Evolutionary conservation across 768 basidiomycete genomes (phyloP).

Genomic region (Pisolithus sp.): DNA sequence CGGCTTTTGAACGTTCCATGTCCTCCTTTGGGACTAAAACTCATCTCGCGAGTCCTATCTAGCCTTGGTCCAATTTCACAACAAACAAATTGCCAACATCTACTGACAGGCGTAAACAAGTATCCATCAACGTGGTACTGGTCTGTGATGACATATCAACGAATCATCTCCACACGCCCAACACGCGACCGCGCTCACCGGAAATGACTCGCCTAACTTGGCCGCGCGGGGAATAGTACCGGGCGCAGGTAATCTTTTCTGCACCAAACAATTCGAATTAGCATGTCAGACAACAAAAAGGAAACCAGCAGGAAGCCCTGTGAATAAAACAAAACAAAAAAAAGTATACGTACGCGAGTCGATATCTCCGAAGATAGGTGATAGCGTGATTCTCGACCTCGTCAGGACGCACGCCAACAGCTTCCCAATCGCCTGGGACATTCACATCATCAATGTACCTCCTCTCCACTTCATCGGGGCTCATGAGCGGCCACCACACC

Average conservation of each 20-base stretch:
- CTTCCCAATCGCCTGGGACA: constrained; percentile 74
- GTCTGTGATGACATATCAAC: constrained; percentile 3
- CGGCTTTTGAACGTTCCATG: constrained; percentile 24
- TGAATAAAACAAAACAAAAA: neutral
- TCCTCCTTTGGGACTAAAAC: constrained; percentile 1
- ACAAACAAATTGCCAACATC: constrained; percentile 11
- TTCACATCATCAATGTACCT: constrained; percentile 80
- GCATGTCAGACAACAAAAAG: constrained; percentile 1
- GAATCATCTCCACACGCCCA: constrained; percentile 19
- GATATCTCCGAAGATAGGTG: constrained; percentile 82
- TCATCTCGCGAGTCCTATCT: too few species aligned
- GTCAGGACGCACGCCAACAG: constrained; percentile 73
- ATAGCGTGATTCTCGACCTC: constrained; percentile 87
- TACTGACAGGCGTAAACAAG: constrained; percentile 18
- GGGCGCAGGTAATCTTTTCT: constrained; percentile 68
- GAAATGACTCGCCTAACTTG: constrained; percentile 27
- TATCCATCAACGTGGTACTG: constrained; percentile 5
- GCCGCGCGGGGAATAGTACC: constrained; percentile 54
- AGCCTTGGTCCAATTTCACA: constrained; percentile 5
- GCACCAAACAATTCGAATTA: constrained; percentile 9
- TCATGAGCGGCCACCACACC: constrained; percentile 88
- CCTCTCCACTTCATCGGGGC: constrained; percentile 86
- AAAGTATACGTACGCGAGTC: constrained; percentile 66
- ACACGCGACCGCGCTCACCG: constrained; percentile 14
- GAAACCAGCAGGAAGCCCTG: neutral